These are phyloP conservation scores for Rutidosis leptorrhynchoides DNA, from an alignment of 129 eudicot genomes.

Conservation along the genomic window DNA sequence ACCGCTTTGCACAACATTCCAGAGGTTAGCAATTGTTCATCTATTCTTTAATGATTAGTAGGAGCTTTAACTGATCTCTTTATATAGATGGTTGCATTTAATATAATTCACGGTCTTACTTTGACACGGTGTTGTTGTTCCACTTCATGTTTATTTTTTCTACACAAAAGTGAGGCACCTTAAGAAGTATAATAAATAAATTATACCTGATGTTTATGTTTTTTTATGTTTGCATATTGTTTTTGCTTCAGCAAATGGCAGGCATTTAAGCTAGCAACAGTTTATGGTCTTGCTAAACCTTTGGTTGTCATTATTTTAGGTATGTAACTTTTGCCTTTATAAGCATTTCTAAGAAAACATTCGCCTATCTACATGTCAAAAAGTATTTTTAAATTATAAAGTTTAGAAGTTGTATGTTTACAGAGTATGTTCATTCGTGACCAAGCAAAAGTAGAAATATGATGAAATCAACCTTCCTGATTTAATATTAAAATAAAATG, in stretches of 20 bases:
- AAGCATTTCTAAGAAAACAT: too few species aligned
- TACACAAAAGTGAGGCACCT: slow-evolving; percentile 75
- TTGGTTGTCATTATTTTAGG: slow-evolving; percentile 93
- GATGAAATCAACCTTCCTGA: too few species aligned
- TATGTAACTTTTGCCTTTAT: slow-evolving; percentile 9
- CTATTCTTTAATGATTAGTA: background rate
- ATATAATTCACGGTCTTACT: background rate
- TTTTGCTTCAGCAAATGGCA: slow-evolving; percentile 82
- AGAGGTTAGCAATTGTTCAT: slow-evolving; percentile 49
- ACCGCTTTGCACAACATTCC: too few species aligned
- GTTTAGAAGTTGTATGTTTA: too few species aligned
- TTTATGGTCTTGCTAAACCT: slow-evolving; percentile 94
- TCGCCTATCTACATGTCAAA: too few species aligned
- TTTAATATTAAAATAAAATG: too few species aligned
- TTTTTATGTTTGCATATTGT: background rate
- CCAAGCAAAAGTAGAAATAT: too few species aligned
- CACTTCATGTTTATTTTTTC: slow-evolving; percentile 98
- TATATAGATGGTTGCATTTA: background rate
- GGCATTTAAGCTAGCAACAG: slow-evolving; percentile 92
- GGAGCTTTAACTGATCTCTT: too few species aligned
- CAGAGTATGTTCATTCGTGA: too few species aligned
- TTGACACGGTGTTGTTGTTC: slow-evolving; percentile 93
- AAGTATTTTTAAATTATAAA: too few species aligned
- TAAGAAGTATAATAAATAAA: too few species aligned
- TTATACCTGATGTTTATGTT: background rate